Conservation (phyloP, 192 early-diverging fungal species). For the Mortierella hygrophila region DNA sequence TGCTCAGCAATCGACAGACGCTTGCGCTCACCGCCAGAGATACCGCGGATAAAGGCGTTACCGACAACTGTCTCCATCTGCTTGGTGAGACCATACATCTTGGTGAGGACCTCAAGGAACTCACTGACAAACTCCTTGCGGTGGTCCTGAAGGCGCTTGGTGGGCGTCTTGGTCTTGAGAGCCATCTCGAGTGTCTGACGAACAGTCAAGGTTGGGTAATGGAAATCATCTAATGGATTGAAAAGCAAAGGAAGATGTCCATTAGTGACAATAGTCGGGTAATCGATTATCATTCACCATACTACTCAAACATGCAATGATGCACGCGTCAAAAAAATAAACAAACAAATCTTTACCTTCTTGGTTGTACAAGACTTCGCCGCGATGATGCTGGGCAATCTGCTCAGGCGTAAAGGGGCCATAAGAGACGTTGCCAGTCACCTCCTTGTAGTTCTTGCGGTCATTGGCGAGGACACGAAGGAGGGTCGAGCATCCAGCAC, state of each 20-base stretch:
- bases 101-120: constrained; percentile 68
- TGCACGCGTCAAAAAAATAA: no score
- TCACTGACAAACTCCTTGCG: constrained; percentile 63
- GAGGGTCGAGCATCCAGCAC: constrained; percentile 75
- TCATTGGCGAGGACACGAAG: constrained; percentile 74
- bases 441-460: constrained; percentile 61
- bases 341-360: constrained; percentile 59
- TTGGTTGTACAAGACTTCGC: constrained; percentile 83
- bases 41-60: constrained; percentile 80
- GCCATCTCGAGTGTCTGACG: constrained; percentile 85
- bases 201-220: constrained; percentile 85
- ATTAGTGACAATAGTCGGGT: background rate
- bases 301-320: background rate
- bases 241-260: background rate
- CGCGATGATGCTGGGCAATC: constrained; percentile 73
- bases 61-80: constrained; percentile 79
- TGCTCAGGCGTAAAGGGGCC: constrained; percentile 74
- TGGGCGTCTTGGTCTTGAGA: constrained; percentile 78
- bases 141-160: constrained; percentile 62
- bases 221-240: constrained; percentile 68
- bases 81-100: constrained; percentile 73
- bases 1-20: constrained; percentile 85
- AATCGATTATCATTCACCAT: constrained; percentile 2
- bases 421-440: constrained; percentile 72
- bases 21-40: constrained; percentile 87